Percentiles rank a stretch among this genome's conserved stretches.
Evolutionary conservation across 345 rosid genomes (phyloP).

Genomic region (Euphorbia pulcherrima): DNA sequence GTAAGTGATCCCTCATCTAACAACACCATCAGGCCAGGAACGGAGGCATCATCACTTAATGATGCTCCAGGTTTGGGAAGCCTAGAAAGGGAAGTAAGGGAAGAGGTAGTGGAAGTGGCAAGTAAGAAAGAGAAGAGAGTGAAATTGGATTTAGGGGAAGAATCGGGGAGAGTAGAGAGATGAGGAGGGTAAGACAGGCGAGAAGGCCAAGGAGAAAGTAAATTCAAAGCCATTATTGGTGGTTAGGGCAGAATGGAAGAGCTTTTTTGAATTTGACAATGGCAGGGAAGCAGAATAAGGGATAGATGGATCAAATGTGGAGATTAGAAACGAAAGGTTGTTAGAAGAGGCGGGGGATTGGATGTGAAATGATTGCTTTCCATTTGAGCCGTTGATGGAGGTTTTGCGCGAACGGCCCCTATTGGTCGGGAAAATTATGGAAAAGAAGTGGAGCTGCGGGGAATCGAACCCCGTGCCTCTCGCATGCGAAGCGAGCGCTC

Average conservation of each 20-base stretch:
- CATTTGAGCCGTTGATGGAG: not conserved
- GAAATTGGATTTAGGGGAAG: constrained; percentile 25
- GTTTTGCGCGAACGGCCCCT: not conserved
- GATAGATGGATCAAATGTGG: not conserved
- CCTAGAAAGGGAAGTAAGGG: not conserved
- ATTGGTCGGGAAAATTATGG: not conserved
- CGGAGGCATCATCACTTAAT: constrained; percentile 26
- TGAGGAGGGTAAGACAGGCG: constrained; percentile 21
- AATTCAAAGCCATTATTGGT: constrained; percentile 20
- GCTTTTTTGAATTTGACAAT: not conserved
- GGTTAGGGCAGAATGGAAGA: not conserved
- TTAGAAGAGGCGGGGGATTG: constrained; percentile 2
- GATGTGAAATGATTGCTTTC: too few species aligned
- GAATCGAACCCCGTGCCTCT: constrained; percentile 99
- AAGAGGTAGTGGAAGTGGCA: constrained; percentile 18
- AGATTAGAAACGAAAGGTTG: constrained; percentile 13
- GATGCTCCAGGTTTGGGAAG: constrained; percentile 35
- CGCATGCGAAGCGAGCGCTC: constrained; percentile 99
- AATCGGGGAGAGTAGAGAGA: constrained; percentile 29
- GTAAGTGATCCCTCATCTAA: constrained; percentile 31
- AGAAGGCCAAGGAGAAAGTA: constrained; percentile 41
- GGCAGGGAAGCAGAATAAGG: not conserved
- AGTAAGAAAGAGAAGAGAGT: constrained; percentile 32
- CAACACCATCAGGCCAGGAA: constrained; percentile 14
- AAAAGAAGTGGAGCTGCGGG: constrained; percentile 72